phyloP scores from a whole-genome alignment of 352 stramenopile genomes.

The Phytophthora macrochlamydospora region DNA sequence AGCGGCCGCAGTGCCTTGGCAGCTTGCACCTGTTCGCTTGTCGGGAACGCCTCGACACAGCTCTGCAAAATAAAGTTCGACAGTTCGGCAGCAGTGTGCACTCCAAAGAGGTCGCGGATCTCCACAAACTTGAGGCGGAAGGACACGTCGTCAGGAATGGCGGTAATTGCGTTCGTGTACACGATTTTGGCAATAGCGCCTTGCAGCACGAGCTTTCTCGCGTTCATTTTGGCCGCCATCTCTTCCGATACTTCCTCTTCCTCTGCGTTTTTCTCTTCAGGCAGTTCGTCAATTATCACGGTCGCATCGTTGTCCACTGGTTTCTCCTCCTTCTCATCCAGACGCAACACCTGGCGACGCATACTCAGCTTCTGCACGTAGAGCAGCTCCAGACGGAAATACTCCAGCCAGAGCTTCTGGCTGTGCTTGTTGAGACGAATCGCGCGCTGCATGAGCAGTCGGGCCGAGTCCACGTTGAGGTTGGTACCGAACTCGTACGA shows the following conservation, averaged over 20 bases:
- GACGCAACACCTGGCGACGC: conserved; percentile 76
- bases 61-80: conserved; percentile 75
- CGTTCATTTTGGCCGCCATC: conserved; percentile 57
- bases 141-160: conserved; percentile 60
- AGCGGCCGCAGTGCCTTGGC: conserved; percentile 64
- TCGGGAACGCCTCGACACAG: conserved; percentile 62
- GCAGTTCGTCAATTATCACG: conserved; percentile 64
- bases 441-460: conserved; percentile 92
- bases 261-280: conserved; percentile 52
- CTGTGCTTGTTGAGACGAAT: conserved; percentile 88
- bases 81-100: conserved; percentile 58
- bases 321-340: conserved; percentile 49
- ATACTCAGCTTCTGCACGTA: conserved; percentile 91
- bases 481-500: conserved; percentile 91
- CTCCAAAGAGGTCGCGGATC: conserved; percentile 79
- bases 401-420: conserved; percentile 90
- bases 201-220: conserved; percentile 75
- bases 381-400: conserved; percentile 90
- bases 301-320: conserved; percentile 31
- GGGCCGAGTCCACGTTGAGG: conserved; percentile 86
- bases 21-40: conserved; percentile 58
- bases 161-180: conserved; percentile 71
- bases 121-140: conserved; percentile 82
- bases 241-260: conserved; percentile 36
- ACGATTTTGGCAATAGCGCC: conserved; percentile 86